phyloP scores from a whole-genome alignment of 805 yeast species.

The Candida tallmaniae region DNA sequence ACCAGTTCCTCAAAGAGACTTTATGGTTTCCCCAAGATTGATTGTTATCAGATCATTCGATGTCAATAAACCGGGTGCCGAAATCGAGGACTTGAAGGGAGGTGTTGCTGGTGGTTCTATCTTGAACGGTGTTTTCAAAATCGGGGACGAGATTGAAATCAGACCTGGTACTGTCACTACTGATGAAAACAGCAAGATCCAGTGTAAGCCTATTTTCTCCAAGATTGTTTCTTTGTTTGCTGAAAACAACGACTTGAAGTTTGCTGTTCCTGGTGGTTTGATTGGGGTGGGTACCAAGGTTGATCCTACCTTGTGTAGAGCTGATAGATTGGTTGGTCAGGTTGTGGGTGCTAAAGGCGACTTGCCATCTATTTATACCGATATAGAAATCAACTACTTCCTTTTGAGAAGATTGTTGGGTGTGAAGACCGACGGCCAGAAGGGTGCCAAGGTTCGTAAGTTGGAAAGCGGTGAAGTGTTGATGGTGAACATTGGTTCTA shows the following conservation, averaged over 20 bases:
- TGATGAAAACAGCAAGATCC: slow-evolving; percentile 81
- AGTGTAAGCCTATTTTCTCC: slow-evolving; percentile 93
- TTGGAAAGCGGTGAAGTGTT: slow-evolving; percentile 91
- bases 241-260: slow-evolving; percentile 94
- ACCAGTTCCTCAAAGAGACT: slow-evolving; percentile 96
- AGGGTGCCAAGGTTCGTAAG: slow-evolving; percentile 89
- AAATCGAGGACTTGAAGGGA: slow-evolving; percentile 93
- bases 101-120: slow-evolving; percentile 99
- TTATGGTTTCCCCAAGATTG: slow-evolving; percentile 86
- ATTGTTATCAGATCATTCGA: slow-evolving; percentile 98
- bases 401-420: slow-evolving; percentile 94
- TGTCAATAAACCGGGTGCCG: slow-evolving; percentile 98
- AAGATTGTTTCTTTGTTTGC: slow-evolving; percentile 93
- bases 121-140: slow-evolving; percentile 91
- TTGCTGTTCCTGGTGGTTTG: slow-evolving; percentile 99
- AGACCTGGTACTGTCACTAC: slow-evolving; percentile 99
- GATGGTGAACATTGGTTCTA: slow-evolving; percentile 99
- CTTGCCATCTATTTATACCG: slow-evolving; percentile 93
- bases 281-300: slow-evolving; percentile 99
- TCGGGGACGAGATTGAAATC: slow-evolving; percentile 98
- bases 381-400: slow-evolving; percentile 96
- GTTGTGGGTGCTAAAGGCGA: slow-evolving; percentile 97
- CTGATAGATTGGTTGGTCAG: slow-evolving; percentile 98
- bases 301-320: slow-evolving; percentile 98
- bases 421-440: slow-evolving; percentile 96